Percentiles rank a stretch among this genome's conserved stretches.
Evolutionary conservation across 345 rosid genomes (phyloP).

Genomic region (Lumnitzera littorea): DNA sequence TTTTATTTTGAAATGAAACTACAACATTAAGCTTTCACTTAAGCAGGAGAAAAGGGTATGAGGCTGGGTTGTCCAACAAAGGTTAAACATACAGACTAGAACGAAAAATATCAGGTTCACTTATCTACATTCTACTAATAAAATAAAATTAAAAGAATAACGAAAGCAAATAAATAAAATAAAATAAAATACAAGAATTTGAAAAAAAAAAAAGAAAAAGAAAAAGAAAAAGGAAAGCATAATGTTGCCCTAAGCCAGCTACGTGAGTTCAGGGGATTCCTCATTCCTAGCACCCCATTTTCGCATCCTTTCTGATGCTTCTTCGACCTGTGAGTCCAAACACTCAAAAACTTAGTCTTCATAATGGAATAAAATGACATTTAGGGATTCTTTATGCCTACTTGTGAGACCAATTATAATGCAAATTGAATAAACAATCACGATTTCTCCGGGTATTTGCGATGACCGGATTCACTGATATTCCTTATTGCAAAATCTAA

Average conservation of each 20-base stretch:
- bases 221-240: background rate
- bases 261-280: background rate
- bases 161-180: background rate
- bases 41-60: too few species aligned
- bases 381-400: too few species aligned
- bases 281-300: constrained; percentile 37
- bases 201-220: background rate
- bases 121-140: background rate
- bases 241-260: background rate
- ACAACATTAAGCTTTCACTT: too few species aligned
- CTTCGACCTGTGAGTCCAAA: constrained; percentile 48
- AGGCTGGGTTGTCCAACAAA: too few species aligned
- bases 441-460: too few species aligned
- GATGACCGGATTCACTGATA: too few species aligned
- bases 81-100: too few species aligned
- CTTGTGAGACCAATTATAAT: background rate
- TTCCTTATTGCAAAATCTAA: too few species aligned
- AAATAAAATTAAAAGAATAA: background rate
- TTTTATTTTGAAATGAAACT: too few species aligned
- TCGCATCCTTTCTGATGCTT: constrained; percentile 63
- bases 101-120: too few species aligned
- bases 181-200: background rate
- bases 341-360: too few species aligned
- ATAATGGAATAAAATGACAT: too few species aligned
- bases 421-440: background rate